Percentiles rank a stretch among this genome's conserved stretches.
Conservation (phyloP, 2,329 filamentous ascomycete genomes). For the Cylindrodendrum hubeiense region DNA sequence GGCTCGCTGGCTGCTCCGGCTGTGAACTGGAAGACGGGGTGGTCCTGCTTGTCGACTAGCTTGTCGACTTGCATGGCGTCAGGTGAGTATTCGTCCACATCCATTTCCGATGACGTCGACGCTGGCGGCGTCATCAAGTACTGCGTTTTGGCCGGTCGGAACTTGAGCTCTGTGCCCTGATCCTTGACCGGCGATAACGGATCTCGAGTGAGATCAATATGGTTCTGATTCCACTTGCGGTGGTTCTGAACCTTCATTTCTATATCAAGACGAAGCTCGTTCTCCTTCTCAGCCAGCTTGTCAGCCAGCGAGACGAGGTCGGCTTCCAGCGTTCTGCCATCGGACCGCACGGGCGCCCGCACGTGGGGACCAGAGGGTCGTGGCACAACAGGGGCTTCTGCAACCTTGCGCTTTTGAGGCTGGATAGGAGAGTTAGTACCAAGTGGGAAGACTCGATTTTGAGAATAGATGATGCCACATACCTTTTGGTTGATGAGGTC, state of each 20-base stretch:
- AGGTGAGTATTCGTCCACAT: slow-evolving; percentile 62
- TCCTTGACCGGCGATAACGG: slow-evolving; percentile 85
- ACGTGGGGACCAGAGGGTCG: slow-evolving; percentile 73
- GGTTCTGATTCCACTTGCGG: slow-evolving; percentile 90
- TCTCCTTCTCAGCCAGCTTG: slow-evolving; percentile 83
- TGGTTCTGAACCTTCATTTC: slow-evolving; percentile 90
- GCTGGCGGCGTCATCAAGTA: slow-evolving; percentile 76
- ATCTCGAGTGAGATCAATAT: slow-evolving; percentile 87
- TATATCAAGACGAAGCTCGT: slow-evolving; percentile 83
- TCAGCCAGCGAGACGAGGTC: slow-evolving; percentile 85
- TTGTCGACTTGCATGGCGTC: slow-evolving; percentile 58
- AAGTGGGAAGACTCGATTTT: slow-evolving; percentile 39
- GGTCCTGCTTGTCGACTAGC: slow-evolving; percentile 47
- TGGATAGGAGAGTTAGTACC: slow-evolving; percentile 56
- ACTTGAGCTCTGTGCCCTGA: slow-evolving; percentile 70
- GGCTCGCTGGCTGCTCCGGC: slow-evolving; percentile 56
- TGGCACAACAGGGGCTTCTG: slow-evolving; percentile 71
- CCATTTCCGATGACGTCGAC: slow-evolving; percentile 68
- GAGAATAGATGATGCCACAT: slow-evolving; percentile 54
- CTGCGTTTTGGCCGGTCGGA: slow-evolving; percentile 79
- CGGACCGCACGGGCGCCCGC: slow-evolving; percentile 77
- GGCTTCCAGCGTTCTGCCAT: slow-evolving; percentile 79
- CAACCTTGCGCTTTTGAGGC: slow-evolving; percentile 78
- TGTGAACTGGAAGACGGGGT: slow-evolving; percentile 60
- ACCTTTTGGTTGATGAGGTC: slow-evolving; percentile 96